Base-by-base conservation (phyloP, 2,329 filamentous ascomycete genomes). In the Colletotrichum horii region DNA sequence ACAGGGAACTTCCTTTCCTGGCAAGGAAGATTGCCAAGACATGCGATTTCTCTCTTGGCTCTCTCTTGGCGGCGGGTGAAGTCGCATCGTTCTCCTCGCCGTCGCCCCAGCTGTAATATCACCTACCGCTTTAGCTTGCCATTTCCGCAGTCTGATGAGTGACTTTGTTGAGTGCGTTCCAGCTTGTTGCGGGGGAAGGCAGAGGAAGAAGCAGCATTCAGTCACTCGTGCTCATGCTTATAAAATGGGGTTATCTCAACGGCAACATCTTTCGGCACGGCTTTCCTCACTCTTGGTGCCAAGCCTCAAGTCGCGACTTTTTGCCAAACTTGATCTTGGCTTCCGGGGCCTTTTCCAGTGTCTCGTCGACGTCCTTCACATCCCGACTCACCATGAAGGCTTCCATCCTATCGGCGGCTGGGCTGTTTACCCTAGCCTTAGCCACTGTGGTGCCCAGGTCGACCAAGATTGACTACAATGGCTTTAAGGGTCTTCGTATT, bases 401-500 rank as follows among this genome's bases (percentile, higher is more conserved):
- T 11, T 77, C 69, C 6, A 24, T 68, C 28, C 12, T 78, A 6
- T 72, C 65, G 2, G 58, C 61, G 4, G 34, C 52, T n/a, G 62
- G 69, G 6, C 19, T 77, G 0, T 24, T 66, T 28, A 38, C 77
- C 7, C 30, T 67, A n/a, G 75, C 28, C 3, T 34, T 75, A 2
- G 55, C 43, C 2, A 62, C 71, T 12, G 58, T 64, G 15, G 38
- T 77, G 8, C 75, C 71, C 12, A 64, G 26, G 19, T 62, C 66
- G 4, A 24, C 58, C 22, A 75, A 75, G 43, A 32, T 77, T 19
- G 71, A 77, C 65, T 77, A 77, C 36, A 65, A 36, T 19, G 76
- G 76, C 26, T 77, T 77, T 68, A 77, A 77, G 66, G 75, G 67
- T 14, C 68, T 77, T 28, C 76, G 76, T 12, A 52, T 77, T 1